phyloP scores from a whole-genome alignment of 106 monocot genomes.

The Iris macrosiphon region DNA sequence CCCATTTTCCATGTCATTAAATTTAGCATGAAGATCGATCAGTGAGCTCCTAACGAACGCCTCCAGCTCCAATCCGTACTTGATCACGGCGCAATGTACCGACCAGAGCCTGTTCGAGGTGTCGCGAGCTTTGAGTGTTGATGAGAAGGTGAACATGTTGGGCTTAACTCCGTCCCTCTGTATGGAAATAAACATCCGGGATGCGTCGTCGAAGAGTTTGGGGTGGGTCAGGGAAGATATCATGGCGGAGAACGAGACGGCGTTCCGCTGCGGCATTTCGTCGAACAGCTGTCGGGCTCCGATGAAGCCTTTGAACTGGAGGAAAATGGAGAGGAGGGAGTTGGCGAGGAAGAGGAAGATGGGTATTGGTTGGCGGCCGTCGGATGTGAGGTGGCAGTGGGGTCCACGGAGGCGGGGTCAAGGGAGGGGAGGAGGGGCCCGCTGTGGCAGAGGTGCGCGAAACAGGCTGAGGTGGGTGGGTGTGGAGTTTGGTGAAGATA shows the following conservation, averaged over 20 bases:
- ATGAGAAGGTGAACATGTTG: constrained; percentile 82
- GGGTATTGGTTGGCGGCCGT: neutral
- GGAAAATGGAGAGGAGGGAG: constrained; percentile 41
- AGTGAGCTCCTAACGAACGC: constrained; percentile 72
- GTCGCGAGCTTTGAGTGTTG: constrained; percentile 35
- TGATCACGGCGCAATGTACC: constrained; percentile 49
- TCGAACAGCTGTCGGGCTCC: constrained; percentile 60
- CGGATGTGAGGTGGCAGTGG: constrained; percentile 44
- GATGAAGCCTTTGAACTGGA: constrained; percentile 36
- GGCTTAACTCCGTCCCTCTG: constrained; percentile 44
- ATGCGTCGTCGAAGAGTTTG: constrained; percentile 18
- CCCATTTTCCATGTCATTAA: constrained; percentile 41
- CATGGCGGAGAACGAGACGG: constrained; percentile 70
- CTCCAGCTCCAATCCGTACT: constrained; percentile 58
- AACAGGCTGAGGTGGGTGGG: constrained; percentile 15
- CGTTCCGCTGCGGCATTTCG: constrained; percentile 46
- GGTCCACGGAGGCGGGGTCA: constrained; percentile 32
- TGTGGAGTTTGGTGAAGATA: neutral
- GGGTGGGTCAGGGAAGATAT: constrained; percentile 35
- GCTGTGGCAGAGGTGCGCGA: constrained; percentile 31
- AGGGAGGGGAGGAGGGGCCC: constrained; percentile 39
- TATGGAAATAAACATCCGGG: constrained; percentile 38
- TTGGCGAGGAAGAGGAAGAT: constrained; percentile 50
- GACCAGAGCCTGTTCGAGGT: constrained; percentile 13
- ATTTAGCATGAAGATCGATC: constrained; percentile 52